These are phyloP conservation scores for Parietaria judaica DNA, from an alignment of 306 rosid species.

Conservation along the genomic window DNA sequence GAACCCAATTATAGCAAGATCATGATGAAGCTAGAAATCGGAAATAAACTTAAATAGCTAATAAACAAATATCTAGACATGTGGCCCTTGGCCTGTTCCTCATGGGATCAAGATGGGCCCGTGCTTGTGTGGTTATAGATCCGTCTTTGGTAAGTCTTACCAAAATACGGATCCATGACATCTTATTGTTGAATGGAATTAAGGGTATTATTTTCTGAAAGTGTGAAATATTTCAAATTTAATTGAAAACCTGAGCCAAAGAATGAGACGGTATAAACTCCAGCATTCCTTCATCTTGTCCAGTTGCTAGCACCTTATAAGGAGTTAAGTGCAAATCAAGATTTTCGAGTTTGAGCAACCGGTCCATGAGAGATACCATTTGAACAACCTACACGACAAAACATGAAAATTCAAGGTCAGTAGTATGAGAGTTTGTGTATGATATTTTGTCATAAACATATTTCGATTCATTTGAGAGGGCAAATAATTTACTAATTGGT, in stretches of 20 bases:
- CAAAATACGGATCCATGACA: too few species aligned
- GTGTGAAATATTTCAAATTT: conserved; percentile 9
- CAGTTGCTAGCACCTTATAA: conserved; percentile 90
- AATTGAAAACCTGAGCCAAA: conserved; percentile 70
- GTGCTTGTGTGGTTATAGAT: too few species aligned
- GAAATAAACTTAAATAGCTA: too few species aligned
- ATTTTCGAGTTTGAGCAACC: conserved; percentile 85
- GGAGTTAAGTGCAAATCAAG: conserved; percentile 92
- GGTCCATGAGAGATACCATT: conserved; percentile 97
- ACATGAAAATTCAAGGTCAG: conserved; percentile 13
- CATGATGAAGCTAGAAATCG: too few species aligned
- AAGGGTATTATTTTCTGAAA: background rate
- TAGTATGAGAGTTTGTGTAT: background rate
- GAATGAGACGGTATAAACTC: conserved; percentile 92
- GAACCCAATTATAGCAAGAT: too few species aligned
- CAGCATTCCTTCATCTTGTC: conserved; percentile 99
- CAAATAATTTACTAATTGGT: conserved; percentile 63
- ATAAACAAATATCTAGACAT: too few species aligned
- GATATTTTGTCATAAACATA: background rate
- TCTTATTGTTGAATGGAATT: too few species aligned
- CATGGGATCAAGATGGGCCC: too few species aligned
- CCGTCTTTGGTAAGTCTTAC: too few species aligned
- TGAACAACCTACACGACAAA: conserved; percentile 72
- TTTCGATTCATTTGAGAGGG: background rate
- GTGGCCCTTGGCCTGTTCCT: too few species aligned